phyloP scores from a whole-genome alignment of 2,329 filamentous ascomycete species.

The Endoconidiophora polonica region DNA sequence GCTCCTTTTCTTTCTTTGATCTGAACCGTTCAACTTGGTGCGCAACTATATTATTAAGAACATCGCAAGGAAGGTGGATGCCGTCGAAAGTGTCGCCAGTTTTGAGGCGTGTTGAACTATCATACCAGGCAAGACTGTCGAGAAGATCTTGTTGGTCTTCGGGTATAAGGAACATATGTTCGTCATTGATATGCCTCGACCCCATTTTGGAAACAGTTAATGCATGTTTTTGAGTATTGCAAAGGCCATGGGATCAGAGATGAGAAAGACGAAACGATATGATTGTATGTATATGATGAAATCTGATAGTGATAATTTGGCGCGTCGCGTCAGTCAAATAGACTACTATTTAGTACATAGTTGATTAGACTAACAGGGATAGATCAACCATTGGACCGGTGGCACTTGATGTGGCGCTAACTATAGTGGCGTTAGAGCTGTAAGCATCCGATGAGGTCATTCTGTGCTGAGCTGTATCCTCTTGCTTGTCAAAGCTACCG shows the following conservation, averaged over 20 bases:
- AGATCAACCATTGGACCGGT: neutral
- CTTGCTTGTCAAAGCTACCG: no score
- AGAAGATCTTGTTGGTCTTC: slow-evolving; percentile 4
- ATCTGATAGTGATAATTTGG: neutral
- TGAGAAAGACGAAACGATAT: neutral
- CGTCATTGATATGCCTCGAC: no score
- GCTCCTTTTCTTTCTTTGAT: neutral
- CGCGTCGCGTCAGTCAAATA: slow-evolving; percentile 3
- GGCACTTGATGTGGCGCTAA: no score
- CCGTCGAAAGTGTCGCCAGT: slow-evolving; percentile 7
- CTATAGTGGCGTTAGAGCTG: neutral
- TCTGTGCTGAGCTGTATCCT: neutral
- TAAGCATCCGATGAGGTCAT: neutral
- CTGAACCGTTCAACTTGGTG: neutral
- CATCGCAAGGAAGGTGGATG: slow-evolving; percentile 1
- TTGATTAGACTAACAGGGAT: neutral
- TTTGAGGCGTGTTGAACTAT: neutral
- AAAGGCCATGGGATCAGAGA: no score
- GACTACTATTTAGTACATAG: no score
- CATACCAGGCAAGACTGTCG: neutral
- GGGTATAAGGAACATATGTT: neutral
- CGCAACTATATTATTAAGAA: slow-evolving; percentile 2
- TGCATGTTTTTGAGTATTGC: no score
- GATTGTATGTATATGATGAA: neutral
- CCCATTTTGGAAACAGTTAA: no score